phyloP scores from a whole-genome alignment of 75 land plant genomes.

The Ceratopteris richardii region DNA sequence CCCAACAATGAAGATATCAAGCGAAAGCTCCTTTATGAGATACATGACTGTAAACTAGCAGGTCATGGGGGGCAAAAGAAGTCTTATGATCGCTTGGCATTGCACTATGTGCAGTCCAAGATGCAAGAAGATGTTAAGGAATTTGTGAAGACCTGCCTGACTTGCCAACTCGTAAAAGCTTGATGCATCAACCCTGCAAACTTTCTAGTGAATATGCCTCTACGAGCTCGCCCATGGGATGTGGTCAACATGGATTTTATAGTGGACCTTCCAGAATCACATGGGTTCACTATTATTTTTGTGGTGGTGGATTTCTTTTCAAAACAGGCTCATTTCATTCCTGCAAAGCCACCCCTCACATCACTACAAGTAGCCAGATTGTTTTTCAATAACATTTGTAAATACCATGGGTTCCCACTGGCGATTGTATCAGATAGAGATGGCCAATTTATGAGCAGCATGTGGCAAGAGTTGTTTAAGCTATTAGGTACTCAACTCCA shows the following conservation, averaged over 20 bases:
- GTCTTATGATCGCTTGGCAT: too few relatives aligned
- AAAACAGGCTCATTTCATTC: neutral
- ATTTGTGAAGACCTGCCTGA: too few relatives aligned
- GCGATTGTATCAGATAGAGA: neutral
- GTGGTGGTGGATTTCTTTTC: slow-evolving; percentile 1
- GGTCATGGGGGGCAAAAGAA: too few relatives aligned
- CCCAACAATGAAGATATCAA: too few relatives aligned
- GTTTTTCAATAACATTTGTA: neutral
- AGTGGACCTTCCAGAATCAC: neutral
- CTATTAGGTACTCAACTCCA: neutral
- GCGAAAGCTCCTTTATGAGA: too few relatives aligned
- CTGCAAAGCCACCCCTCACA: neutral
- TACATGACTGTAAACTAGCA: too few relatives aligned
- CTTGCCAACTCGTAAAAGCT: too few relatives aligned
- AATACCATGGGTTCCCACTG: neutral
- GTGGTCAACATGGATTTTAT: slow-evolving; percentile 1
- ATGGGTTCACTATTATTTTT: neutral
- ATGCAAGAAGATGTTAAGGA: too few relatives aligned
- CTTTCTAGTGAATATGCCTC: neutral
- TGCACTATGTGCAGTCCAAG: too few relatives aligned
- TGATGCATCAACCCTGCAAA: too few relatives aligned
- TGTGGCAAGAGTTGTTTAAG: neutral
- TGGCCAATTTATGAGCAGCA: neutral
- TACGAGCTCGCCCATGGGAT: neutral
- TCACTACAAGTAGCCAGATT: neutral